A percentile compares a stretch with the other conserved stretches of the same genome.
Evolutionary conservation across 2,329 filamentous ascomycete species (phyloP).

Genomic region (Stagonosporopsis tanaceti): DNA sequence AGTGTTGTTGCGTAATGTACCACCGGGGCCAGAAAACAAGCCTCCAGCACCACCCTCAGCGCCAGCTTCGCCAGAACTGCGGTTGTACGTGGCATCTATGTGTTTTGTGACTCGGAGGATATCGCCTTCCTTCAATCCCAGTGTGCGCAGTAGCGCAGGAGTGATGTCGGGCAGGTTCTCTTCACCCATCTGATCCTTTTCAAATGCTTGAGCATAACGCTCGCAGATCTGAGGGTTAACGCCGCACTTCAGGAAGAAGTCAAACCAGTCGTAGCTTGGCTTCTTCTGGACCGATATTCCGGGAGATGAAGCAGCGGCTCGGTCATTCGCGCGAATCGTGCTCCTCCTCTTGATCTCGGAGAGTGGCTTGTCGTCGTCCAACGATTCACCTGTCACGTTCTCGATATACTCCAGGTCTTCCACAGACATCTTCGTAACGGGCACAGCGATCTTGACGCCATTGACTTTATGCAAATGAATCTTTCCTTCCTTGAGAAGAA

Average conservation of each 20-base stretch:
- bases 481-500: slow-evolving; percentile 92
- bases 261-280: slow-evolving; percentile 96
- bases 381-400: slow-evolving; percentile 80
- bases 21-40: slow-evolving; percentile 92
- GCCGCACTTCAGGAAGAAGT: slow-evolving; percentile 94
- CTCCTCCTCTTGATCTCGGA: slow-evolving; percentile 75
- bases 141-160: slow-evolving; percentile 78
- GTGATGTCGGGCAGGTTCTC: slow-evolving; percentile 91
- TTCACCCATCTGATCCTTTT: slow-evolving; percentile 94
- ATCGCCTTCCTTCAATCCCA: slow-evolving; percentile 95
- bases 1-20: slow-evolving; percentile 90
- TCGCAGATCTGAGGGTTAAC: slow-evolving; percentile 93
- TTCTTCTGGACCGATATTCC: slow-evolving; percentile 73
- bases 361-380: slow-evolving; percentile 91
- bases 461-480: slow-evolving; percentile 98
- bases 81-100: slow-evolving; percentile 78
- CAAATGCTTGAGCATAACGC: slow-evolving; percentile 88
- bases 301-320: slow-evolving; percentile 47
- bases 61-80: slow-evolving; percentile 66
- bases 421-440: slow-evolving; percentile 92
- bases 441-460: slow-evolving; percentile 97
- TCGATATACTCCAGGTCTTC: slow-evolving; percentile 97
- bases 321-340: slow-evolving; percentile 59
- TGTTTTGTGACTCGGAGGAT: slow-evolving; percentile 94
- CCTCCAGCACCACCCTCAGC: slow-evolving; percentile 70